Evolutionary conservation across 768 basidiomycete genomes (phyloP), one percentile per base, ranked within the genome.

Genomic region (Naematelia aurantialba): DNA sequence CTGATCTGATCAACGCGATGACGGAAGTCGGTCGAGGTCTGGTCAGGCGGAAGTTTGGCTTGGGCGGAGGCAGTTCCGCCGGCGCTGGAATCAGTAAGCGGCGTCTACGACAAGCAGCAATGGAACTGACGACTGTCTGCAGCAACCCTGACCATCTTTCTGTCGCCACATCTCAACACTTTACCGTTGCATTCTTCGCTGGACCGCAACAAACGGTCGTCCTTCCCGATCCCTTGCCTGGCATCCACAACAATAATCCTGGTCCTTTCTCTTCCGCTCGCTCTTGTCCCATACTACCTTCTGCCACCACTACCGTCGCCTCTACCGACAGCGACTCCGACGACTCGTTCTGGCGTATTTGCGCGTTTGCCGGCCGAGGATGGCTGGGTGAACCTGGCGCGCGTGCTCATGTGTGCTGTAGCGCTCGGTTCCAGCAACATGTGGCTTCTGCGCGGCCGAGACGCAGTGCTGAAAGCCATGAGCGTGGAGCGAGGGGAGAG

Each of bases 271-370:
- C 66, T 76, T 11, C 75, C 75, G 4, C 60, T 73, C 25, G 68
- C 72, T 1, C 60, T 76, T 4, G 75, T 76, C 3, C 75, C 75
- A 42, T 76, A 76, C 57, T 76, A 76, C 60, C 73, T 76, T 47
- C 55, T 73, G 3, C 64, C 67, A 1, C 42, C 56, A 0, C 54
- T 67, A 5, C 53, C 52, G 3, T 52, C 60, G 22, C 48, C 53
- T 19, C 50, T 51, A 13, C 44, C 45, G 5, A 50, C 48, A 5
- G 46, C 63, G n/a, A 59, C 59, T 22, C 55, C 59, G 3, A 58
- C 62, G 19, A 56, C 58, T 1, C 55, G 51, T 11, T 64, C 72
- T 12, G 70, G 70, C 19, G 63, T 75, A 14, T 70, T 73, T 39
- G 58, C 59, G 2, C 44, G 58, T 13, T 34, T 72, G 2, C 73